Evolutionary conservation across 768 basidiomycete genomes (phyloP), one percentile per base, ranked within the genome.

Genomic region (Paxillus ammoniavirescens): DNA sequence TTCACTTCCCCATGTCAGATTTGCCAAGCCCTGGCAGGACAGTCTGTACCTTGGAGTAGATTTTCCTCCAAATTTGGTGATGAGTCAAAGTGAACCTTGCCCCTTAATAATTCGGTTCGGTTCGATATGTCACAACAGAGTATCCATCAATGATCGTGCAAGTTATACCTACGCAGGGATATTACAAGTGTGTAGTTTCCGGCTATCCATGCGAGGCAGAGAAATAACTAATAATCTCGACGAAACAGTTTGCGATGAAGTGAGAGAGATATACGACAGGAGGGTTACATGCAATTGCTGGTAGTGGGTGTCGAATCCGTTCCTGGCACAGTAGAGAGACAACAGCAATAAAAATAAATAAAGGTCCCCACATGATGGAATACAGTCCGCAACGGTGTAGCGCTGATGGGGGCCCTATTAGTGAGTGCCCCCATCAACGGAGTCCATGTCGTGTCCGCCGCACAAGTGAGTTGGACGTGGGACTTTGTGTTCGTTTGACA

Each of bases 321-420:
- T 53, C 50, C 37, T 13, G 13, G 48, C 48, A 49, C 54, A 23
- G 51, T 44, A 54, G 47, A 50, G 52, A 63, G 40, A 69, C 67
- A 69, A 72, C 68, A 69, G 66, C 66, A 72, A 72, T 72, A 72
- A 61, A 52, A 70, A 70, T 68, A 70, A 67, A 67, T 67, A 67
- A 18, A 55, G 35, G 35, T 35, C 12, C 48, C 42, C n/a, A 5
- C 38, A 52, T 48, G 42, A 35, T 41, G 43, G 40, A 46, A 49
- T 49, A 42, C 10, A 30, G 41, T 33, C 40, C 31, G 31, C 49
- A 30, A 38, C 26, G 5, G 26, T 26, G 37, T 37, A 17, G 47
- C 13, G 15, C 42, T 41, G 35, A 35, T 14, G 35, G 31, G 21
- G 1, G 26, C 26, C 31, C 31, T 33, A 33, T 6, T 54, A 36